Conservation (phyloP, 345 rosid genomes). For the Salix suchowensis region DNA sequence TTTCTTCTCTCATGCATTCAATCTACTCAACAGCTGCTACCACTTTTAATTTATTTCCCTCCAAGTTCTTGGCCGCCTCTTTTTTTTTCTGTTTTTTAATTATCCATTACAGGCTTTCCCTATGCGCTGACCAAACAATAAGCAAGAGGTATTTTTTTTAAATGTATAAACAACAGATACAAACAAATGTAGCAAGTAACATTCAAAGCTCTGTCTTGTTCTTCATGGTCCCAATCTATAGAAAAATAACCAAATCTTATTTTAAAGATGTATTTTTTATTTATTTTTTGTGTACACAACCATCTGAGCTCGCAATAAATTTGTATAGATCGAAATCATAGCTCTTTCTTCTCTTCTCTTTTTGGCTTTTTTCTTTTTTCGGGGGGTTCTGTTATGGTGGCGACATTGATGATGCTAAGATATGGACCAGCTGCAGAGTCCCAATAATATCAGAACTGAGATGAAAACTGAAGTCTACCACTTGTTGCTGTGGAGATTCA, state of each 20-base stretch:
- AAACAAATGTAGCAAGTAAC: background rate
- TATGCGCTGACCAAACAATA: conserved; percentile 11
- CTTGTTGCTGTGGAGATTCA: conserved; percentile 18
- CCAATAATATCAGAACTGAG: background rate
- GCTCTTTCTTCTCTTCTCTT: background rate
- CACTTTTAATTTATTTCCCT: conserved; percentile 6
- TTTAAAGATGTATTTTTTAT: background rate
- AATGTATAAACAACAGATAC: conserved; percentile 1
- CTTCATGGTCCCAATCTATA: conserved; percentile 6
- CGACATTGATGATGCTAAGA: conserved; percentile 27
- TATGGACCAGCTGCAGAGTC: background rate
- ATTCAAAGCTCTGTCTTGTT: conserved; percentile 18
- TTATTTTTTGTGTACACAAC: no score
- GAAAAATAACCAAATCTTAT: background rate
- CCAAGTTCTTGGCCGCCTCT: background rate
- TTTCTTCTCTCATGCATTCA: conserved; percentile 12
- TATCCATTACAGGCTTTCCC: background rate
- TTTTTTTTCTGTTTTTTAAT: background rate
- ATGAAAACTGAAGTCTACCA: conserved; percentile 1
- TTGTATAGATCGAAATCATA: background rate
- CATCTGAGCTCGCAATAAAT: background rate
- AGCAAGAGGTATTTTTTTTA: background rate
- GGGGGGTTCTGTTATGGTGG: background rate
- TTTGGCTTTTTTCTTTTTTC: background rate
- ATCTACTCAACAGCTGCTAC: background rate